Conservation (phyloP, 2,329 filamentous ascomycete species). For the Verticillium zaregamsianum region DNA sequence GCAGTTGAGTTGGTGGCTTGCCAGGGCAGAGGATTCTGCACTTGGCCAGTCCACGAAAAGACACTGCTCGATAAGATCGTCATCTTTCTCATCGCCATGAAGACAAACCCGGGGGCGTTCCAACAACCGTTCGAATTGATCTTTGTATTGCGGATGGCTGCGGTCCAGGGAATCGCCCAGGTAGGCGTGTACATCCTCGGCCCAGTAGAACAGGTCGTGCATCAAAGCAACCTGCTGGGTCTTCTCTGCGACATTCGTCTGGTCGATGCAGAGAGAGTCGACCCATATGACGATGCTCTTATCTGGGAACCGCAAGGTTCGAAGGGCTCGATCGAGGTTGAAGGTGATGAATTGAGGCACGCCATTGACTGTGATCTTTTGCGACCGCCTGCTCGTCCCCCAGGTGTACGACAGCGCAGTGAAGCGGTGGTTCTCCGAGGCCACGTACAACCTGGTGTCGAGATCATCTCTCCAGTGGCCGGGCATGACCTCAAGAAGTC, state of each 20-base stretch:
- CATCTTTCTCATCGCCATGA: background rate
- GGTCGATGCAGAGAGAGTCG: conserved; percentile 7
- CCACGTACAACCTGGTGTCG: conserved; percentile 1
- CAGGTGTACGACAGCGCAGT: conserved; percentile 23
- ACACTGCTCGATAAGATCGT: background rate
- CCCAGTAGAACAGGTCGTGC: conserved; percentile 4
- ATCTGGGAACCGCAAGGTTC: conserved; percentile 15
- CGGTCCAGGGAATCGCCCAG: conserved; percentile 7
- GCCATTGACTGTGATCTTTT: conserved; percentile 17
- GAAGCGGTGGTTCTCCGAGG: conserved; percentile 7
- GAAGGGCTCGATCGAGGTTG: conserved; percentile 22
- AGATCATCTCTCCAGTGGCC: conserved; percentile 9
- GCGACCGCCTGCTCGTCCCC: conserved; percentile 15
- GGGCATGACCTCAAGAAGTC: conserved; percentile 6
- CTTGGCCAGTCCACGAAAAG: background rate
- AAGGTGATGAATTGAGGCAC: conserved; percentile 15
- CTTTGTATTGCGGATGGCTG: conserved; percentile 2
- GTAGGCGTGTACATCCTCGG: conserved; percentile 4
- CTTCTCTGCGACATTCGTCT: conserved; percentile 6
- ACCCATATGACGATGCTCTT: conserved; percentile 3
- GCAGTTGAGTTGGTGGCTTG: conserved; percentile 3
- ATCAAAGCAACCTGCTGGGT: conserved; percentile 5
- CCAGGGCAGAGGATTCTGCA: background rate
- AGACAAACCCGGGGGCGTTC: background rate
- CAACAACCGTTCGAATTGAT: background rate